Percentiles rank a stretch among this genome's conserved stretches.
phyloP scores from a whole-genome alignment of 2,329 filamentous ascomycete species.

The Penicillium nordicum region DNA sequence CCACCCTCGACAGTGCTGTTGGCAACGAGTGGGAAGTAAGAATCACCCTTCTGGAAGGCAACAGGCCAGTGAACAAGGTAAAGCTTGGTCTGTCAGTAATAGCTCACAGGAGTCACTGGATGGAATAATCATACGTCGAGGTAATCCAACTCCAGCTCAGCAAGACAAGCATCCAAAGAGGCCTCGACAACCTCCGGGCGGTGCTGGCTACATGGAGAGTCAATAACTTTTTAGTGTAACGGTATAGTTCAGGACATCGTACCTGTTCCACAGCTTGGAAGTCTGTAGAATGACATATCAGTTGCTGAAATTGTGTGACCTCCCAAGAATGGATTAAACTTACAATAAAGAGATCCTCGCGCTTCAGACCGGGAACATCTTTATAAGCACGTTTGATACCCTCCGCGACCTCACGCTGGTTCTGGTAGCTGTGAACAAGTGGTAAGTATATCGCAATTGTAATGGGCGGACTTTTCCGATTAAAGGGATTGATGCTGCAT shows the following conservation, averaged over 20 bases:
- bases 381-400: constrained; percentile 36
- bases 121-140: constrained; percentile 46
- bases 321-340: constrained; percentile 2
- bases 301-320: background rate
- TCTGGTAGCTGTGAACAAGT: constrained; percentile 31
- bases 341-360: constrained; percentile 43
- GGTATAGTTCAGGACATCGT: background rate
- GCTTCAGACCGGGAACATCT: constrained; percentile 41
- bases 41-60: constrained; percentile 37
- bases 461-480: background rate
- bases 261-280: constrained; percentile 59
- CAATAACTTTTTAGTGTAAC: background rate
- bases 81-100: constrained; percentile 24
- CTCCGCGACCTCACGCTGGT: constrained; percentile 37
- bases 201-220: constrained; percentile 36
- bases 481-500: constrained; percentile 8
- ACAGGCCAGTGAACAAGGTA: constrained; percentile 49
- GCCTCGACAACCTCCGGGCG: constrained; percentile 50
- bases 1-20: constrained; percentile 37
- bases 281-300: constrained; percentile 35
- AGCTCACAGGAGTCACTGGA: too few relatives aligned
- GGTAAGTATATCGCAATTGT: background rate
- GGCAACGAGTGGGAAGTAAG: constrained; percentile 47
- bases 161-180: constrained; percentile 49
- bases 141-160: constrained; percentile 53